These are phyloP conservation scores for Aquilaria malaccensis DNA, from an alignment of 345 rosid genomes.

Conservation along the genomic window DNA sequence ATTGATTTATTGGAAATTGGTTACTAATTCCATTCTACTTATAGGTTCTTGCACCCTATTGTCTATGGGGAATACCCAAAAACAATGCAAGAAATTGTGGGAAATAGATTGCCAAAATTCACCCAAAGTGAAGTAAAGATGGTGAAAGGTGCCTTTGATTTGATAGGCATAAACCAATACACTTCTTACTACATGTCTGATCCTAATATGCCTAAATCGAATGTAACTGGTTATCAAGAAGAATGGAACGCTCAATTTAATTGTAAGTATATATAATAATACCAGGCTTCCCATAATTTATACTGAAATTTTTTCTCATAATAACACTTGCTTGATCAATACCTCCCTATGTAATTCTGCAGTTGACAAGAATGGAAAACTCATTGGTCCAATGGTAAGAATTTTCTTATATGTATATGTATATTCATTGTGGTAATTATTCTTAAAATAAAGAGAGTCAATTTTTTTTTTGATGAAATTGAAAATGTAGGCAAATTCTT, in stretches of 20 bases:
- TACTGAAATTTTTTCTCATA: neutral
- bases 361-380: constrained; percentile 38
- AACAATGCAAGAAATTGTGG: constrained; percentile 45
- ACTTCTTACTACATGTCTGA: constrained; percentile 39
- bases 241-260: constrained; percentile 45
- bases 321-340: neutral
- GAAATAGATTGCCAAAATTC: constrained; percentile 48
- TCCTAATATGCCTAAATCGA: constrained; percentile 21
- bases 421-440: no score
- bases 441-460: no score
- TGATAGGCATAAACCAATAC: constrained; percentile 50
- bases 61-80: constrained; percentile 64
- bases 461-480: no score
- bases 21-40: no score
- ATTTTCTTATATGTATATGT: constrained; percentile 3
- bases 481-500: no score
- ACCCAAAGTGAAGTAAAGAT: constrained; percentile 25
- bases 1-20: no score
- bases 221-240: constrained; percentile 29
- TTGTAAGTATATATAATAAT: constrained; percentile 18
- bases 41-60: constrained; percentile 59
- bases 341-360: neutral
- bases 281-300: constrained; percentile 9
- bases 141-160: constrained; percentile 47
- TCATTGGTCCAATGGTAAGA: constrained; percentile 36